A percentile compares a stretch with the other conserved stretches of the same genome.
Conservation (phyloP, 768 basidiomycete genomes). For the Russula brevipes region DNA sequence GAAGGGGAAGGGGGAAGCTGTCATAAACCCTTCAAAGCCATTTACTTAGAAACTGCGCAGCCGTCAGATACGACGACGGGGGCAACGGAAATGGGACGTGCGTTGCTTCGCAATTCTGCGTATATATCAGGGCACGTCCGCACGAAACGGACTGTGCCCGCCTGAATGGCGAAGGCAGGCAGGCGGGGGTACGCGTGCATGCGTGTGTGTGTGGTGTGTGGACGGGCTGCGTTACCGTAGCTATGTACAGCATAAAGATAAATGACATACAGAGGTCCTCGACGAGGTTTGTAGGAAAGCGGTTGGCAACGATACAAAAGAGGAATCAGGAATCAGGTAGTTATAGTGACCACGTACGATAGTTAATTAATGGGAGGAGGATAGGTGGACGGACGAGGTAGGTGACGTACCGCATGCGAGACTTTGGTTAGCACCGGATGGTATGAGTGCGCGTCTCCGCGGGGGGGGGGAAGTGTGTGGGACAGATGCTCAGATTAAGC, state of each 20-base stretch:
- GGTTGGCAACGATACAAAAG: conserved; percentile 21
- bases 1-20: not conserved
- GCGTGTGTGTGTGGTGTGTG: not conserved
- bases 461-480: not conserved
- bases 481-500: conserved; percentile 5
- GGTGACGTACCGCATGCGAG: not conserved
- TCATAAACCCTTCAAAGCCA: conserved; percentile 1
- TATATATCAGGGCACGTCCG: not conserved
- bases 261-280: conserved; percentile 9
- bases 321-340: conserved; percentile 8
- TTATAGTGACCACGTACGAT: conserved; percentile 16
- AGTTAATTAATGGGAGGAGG: conserved; percentile 9
- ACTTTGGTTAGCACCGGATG: not conserved
- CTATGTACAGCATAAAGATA: not conserved
- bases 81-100: not conserved
- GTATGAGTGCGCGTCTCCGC: not conserved
- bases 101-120: not conserved
- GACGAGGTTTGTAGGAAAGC: not conserved
- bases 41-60: not conserved
- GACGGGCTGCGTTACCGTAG: conserved; percentile 6
- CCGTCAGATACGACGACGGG: not conserved
- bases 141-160: not conserved
- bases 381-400: not conserved
- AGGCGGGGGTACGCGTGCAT: too few relatives aligned
- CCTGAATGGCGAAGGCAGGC: too few relatives aligned